Conservation (phyloP, 2,329 filamentous ascomycete species). For the Fusarium tjaetaba region DNA sequence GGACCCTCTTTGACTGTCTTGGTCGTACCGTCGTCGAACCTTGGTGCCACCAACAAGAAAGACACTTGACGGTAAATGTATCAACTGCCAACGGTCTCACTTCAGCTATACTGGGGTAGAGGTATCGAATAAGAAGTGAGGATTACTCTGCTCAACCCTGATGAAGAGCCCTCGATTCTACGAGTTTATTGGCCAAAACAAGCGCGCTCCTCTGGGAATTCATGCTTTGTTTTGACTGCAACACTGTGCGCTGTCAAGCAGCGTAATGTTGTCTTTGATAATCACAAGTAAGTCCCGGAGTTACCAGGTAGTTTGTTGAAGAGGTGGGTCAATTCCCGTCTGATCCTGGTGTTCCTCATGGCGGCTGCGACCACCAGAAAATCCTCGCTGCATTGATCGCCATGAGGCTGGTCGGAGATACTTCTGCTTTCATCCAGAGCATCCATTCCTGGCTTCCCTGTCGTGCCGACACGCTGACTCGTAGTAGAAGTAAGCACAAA, state of each 20-base stretch:
- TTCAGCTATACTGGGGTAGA: conserved; percentile 36
- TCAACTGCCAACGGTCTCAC: conserved; percentile 28
- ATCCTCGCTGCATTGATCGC: conserved; percentile 36
- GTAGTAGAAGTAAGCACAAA: conserved; percentile 6
- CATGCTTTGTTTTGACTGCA: background rate
- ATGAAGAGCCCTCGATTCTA: background rate
- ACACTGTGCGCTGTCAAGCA: background rate
- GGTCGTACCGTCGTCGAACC: background rate
- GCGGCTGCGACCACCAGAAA: conserved; percentile 23
- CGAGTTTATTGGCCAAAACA: conserved; percentile 2
- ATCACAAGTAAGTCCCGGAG: conserved; percentile 1
- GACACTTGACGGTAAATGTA: conserved; percentile 5
- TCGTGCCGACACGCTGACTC: conserved; percentile 38
- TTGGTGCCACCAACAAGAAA: conserved; percentile 18
- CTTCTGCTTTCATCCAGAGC: conserved; percentile 37
- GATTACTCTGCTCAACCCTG: background rate
- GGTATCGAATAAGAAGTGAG: background rate
- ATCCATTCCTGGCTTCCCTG: conserved; percentile 29
- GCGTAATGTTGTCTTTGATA: background rate
- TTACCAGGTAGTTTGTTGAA: conserved; percentile 4
- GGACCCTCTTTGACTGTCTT: conserved; percentile 14
- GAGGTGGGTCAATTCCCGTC: conserved; percentile 35
- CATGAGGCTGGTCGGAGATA: conserved; percentile 34
- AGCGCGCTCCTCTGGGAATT: background rate
- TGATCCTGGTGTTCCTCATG: conserved; percentile 28